Base-by-base conservation (phyloP, 2,329 filamentous ascomycete species). In the Monilinia laxa region DNA sequence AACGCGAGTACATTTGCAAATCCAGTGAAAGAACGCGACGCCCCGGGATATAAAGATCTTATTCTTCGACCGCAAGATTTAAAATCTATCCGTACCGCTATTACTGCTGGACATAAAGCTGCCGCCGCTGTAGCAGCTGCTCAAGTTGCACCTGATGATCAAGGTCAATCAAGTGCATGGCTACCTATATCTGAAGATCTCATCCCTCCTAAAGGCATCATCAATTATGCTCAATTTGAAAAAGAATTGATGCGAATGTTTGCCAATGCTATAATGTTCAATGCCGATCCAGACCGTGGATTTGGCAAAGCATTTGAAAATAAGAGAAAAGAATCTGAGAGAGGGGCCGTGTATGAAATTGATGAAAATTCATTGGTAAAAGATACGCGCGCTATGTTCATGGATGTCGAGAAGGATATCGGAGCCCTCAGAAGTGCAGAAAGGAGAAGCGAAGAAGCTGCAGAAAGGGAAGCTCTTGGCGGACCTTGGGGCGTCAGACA, bases 261-360 rank as follows among this genome's bases (percentile, higher is more conserved):
- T 77, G 92, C 93, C 71, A 98, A 98, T 75, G 94, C 95, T 23
- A 90, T 97, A 78, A 98, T 99, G 95, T 99, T 97, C 81, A 98
- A 98, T 73, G 88, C 91, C 0, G 92, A 96, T 69, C 88, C 90
- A 0, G 83, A 90, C 71, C 85, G 89, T 35, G 90, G 90, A 0
- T 90, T 93, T 70, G 71, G 72, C 0, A 38, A 71, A 69, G 40
- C 72, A 69, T 77, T 85, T 73, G 79, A 80, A 66, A 73, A 71
- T 28, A 74, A 79, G 52, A 74, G 31, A 16, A 76, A 73, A 4
- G 77, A 74, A 0, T 79, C 78, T 54, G 77, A 77, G 12, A 80
- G 80, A 23, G 79, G 78, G 35, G 68, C 73, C 1, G 80, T 86
- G 11, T 90, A 90, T 71, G 85, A 88, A 72, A 82, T 89, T 16